phyloP scores from a whole-genome alignment of 805 yeast species.

The Candida ipomoeae region DNA sequence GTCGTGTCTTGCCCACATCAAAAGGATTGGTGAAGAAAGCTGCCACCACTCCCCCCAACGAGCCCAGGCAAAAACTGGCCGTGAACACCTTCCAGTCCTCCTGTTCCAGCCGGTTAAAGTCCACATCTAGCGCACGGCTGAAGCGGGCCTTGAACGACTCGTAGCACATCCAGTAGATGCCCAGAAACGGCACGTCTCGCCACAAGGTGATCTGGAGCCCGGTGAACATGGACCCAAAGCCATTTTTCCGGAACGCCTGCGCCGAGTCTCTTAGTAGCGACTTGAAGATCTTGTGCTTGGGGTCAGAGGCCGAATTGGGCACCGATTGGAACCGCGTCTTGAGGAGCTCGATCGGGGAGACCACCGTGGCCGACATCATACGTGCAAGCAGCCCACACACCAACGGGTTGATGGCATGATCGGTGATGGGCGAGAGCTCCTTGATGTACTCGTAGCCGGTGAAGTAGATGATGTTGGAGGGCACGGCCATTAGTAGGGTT shows the following conservation, averaged over 20 bases:
- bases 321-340: conserved; percentile 91
- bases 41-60: conserved; percentile 77
- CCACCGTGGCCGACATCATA: conserved; percentile 72
- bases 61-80: conserved; percentile 75
- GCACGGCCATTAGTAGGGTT: conserved; percentile 83
- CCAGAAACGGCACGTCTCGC: conserved; percentile 97
- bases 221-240: conserved; percentile 65
- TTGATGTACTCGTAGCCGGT: conserved; percentile 87
- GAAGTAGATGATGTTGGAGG: conserved; percentile 89
- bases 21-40: conserved; percentile 90
- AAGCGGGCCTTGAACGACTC: conserved; percentile 44
- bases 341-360: conserved; percentile 83
- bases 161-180: conserved; percentile 88
- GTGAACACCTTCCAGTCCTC: conserved; percentile 46
- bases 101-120: conserved; percentile 16
- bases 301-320: conserved; percentile 39
- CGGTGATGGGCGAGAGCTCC: conserved; percentile 52
- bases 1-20: conserved; percentile 93
- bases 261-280: conserved; percentile 52
- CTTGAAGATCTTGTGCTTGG: conserved; percentile 29
- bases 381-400: conserved; percentile 85
- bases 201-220: conserved; percentile 87
- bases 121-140: conserved; percentile 21
- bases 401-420: conserved; percentile 65
- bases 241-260: conserved; percentile 49